These are phyloP conservation scores for Andrographis paniculata DNA, from an alignment of 305 asterid genomes.

Conservation along the genomic window DNA sequence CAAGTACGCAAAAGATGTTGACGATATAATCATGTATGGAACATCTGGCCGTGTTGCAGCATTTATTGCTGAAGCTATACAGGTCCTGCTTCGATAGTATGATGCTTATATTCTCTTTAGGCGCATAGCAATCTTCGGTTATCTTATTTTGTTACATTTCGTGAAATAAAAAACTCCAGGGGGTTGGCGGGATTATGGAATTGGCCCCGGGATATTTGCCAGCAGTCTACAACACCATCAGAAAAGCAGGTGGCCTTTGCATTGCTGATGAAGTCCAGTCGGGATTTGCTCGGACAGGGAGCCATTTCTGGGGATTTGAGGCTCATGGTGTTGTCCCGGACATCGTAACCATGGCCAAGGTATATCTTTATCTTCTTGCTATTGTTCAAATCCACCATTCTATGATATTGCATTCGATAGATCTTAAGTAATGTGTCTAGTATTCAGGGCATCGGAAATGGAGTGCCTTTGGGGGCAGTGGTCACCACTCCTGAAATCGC, in stretches of 20 bases:
- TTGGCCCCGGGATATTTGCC: conserved; percentile 95
- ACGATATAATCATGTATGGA: conserved; percentile 70
- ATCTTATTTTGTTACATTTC: conserved; percentile 1
- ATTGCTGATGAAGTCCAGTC: conserved; percentile 86
- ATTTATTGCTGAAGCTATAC: conserved; percentile 84
- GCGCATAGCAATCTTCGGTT: neutral
- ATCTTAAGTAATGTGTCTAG: too few species aligned
- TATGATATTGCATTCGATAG: too few species aligned
- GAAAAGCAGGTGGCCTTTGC: conserved; percentile 82
- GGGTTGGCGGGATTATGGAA: conserved; percentile 93
- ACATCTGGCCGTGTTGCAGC: conserved; percentile 81
- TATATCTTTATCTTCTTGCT: conserved; percentile 10
- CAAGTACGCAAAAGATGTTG: conserved; percentile 72
- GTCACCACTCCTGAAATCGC: conserved; percentile 72
- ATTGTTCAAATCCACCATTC: too few species aligned
- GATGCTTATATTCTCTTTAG: neutral
- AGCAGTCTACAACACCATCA: conserved; percentile 54
- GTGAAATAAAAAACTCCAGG: conserved; percentile 32
- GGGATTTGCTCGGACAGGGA: conserved; percentile 72
- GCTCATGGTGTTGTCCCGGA: conserved; percentile 85
- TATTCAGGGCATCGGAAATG: conserved; percentile 83
- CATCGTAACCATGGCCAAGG: conserved; percentile 95
- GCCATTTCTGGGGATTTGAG: conserved; percentile 92
- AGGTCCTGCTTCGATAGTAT: conserved; percentile 30
- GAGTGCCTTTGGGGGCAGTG: conserved; percentile 76